A percentile compares a stretch with the other conserved stretches of the same genome.
phyloP scores from a whole-genome alignment of 1,284 basidiomycete genomes.

The Sporisorium sorghi region DNA sequence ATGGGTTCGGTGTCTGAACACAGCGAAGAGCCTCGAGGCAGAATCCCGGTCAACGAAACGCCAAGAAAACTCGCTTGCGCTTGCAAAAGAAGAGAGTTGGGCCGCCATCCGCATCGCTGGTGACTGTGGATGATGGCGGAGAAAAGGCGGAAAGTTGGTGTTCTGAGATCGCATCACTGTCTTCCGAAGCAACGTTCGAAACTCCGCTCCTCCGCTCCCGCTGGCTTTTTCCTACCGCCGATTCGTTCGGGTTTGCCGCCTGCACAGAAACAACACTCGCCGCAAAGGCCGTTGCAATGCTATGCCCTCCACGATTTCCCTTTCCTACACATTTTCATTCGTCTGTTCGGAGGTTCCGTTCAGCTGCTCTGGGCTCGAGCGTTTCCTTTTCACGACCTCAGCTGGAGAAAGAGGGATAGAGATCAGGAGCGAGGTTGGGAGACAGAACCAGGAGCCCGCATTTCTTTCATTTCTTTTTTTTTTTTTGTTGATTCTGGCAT shows the following conservation, averaged over 20 bases:
- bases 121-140: not conserved
- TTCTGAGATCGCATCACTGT: slow-evolving; percentile 24
- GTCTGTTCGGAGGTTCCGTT: too few species aligned
- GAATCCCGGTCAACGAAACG: not conserved
- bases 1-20: not conserved
- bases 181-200: slow-evolving; percentile 20
- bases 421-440: too few species aligned
- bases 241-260: slow-evolving; percentile 16
- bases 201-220: slow-evolving; percentile 19
- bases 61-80: not conserved
- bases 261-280: too few species aligned
- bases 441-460: too few species aligned
- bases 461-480: not conserved
- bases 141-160: not conserved
- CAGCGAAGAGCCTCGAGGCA: not conserved
- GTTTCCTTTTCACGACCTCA: too few species aligned
- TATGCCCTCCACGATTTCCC: too few species aligned
- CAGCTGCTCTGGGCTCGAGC: too few species aligned
- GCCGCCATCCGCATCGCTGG: not conserved
- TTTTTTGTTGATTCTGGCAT: slow-evolving; percentile 8
- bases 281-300: too few species aligned
- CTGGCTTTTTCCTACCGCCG: slow-evolving; percentile 24
- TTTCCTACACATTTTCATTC: too few species aligned
- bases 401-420: not conserved
- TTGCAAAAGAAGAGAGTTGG: not conserved